phyloP scores from a whole-genome alignment of 1,284 basidiomycete species.

The Phellinidium pouzarii region DNA sequence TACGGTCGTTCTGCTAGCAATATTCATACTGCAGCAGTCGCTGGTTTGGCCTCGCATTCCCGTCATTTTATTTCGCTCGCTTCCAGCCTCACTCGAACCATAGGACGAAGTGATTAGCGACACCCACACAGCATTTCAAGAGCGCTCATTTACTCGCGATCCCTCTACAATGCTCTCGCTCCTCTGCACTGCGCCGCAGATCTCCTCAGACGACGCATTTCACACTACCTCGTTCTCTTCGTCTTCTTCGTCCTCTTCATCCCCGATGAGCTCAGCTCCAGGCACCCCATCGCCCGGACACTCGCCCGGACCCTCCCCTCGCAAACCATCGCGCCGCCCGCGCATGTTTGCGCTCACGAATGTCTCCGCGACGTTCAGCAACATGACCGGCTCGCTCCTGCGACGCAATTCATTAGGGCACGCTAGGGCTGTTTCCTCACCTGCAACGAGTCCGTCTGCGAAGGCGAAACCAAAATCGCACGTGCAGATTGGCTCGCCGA shows the following conservation, averaged over 20 bases:
- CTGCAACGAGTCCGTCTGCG: not conserved
- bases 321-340: not conserved
- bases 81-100: no score
- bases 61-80: no score
- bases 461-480: not conserved
- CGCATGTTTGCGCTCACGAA: constrained; percentile 5
- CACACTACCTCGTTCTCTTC: not conserved
- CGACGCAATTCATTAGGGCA: constrained; percentile 1
- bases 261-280: not conserved
- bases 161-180: constrained; percentile 4
- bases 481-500: constrained; percentile 12
- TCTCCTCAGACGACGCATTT: not conserved
- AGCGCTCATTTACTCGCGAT: not conserved
- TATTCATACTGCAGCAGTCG: no score
- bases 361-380: constrained; percentile 3
- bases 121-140: not conserved
- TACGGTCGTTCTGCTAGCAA: no score
- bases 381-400: constrained; percentile 4
- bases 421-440: constrained; percentile 3
- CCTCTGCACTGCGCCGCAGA: constrained; percentile 11
- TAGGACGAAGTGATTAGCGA: no score
- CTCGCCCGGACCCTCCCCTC: not conserved
- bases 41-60: no score
- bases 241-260: not conserved
- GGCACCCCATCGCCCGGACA: not conserved